phyloP scores from a whole-genome alignment of 805 yeast genomes.

The Debaryomyces hansenii region DNA sequence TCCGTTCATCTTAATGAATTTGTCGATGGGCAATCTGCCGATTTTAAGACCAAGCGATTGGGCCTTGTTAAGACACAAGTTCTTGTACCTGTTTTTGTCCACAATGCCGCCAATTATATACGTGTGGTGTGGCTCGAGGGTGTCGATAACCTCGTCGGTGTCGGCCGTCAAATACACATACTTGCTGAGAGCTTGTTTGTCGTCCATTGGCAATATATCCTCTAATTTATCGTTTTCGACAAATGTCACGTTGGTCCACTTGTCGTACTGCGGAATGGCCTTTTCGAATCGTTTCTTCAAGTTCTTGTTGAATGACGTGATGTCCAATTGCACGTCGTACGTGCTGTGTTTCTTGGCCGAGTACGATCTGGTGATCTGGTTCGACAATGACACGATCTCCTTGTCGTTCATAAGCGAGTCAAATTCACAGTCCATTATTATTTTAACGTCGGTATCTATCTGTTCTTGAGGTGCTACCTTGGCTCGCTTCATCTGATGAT shows the following conservation, averaged over 20 bases:
- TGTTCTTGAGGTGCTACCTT: slow-evolving; percentile 44
- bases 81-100: slow-evolving; percentile 87
- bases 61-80: slow-evolving; percentile 80
- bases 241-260: slow-evolving; percentile 70
- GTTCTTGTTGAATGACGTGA: slow-evolving; percentile 66
- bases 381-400: slow-evolving; percentile 65
- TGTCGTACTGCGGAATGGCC: slow-evolving; percentile 53
- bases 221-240: slow-evolving; percentile 32
- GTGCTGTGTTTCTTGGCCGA: slow-evolving; percentile 68
- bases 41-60: slow-evolving; percentile 66
- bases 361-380: slow-evolving; percentile 81
- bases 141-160: slow-evolving; percentile 66
- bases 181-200: slow-evolving; percentile 33
- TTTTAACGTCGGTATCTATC: slow-evolving; percentile 45
- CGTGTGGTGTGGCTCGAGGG: slow-evolving; percentile 65
- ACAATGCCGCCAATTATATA: slow-evolving; percentile 95
- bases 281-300: slow-evolving; percentile 69
- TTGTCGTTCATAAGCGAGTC: slow-evolving; percentile 86
- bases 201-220: slow-evolving; percentile 25
- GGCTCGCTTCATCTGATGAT: slow-evolving; percentile 23
- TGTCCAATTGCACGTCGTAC: slow-evolving; percentile 55
- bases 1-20: slow-evolving; percentile 78
- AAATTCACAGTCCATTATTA: slow-evolving; percentile 86
- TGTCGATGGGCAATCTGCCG: slow-evolving; percentile 83
- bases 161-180: slow-evolving; percentile 83